These are phyloP conservation scores for Diaporthe batatas DNA, from an alignment of 2,329 filamentous ascomycete genomes.

Conservation along the genomic window DNA sequence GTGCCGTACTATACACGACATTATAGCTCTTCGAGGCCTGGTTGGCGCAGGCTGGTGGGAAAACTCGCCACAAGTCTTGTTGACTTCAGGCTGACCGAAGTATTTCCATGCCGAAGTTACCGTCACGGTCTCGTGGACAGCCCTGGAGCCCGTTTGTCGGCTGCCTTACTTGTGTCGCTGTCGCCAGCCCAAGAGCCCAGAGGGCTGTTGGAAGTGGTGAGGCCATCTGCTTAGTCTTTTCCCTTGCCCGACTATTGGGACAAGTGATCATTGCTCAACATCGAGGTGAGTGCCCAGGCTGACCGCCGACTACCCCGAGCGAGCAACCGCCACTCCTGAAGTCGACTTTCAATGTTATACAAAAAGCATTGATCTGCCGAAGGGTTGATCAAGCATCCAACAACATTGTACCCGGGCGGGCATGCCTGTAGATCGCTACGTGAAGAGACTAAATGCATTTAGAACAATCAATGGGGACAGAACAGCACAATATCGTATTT, in stretches of 20 bases:
- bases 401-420: constrained; percentile 8
- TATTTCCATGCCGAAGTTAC: constrained; percentile 10
- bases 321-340: background rate
- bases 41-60: constrained; percentile 11
- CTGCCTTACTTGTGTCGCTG: constrained; percentile 17
- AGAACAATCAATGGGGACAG: constrained; percentile 17
- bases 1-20: background rate
- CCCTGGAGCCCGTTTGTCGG: constrained; percentile 1
- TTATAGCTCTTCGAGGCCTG: constrained; percentile 26
- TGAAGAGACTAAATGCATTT: constrained; percentile 14
- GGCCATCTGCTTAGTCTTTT: background rate
- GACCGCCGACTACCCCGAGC: too few relatives aligned
- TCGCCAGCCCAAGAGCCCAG: constrained; percentile 22
- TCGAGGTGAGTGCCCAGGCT: background rate
- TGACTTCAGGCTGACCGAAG: constrained; percentile 2
- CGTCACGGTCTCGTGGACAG: constrained; percentile 5
- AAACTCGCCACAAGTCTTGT: constrained; percentile 6
- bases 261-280: background rate
- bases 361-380: constrained; percentile 4
- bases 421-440: background rate
- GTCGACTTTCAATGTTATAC: constrained; percentile 11
- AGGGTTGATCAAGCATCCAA: constrained; percentile 3
- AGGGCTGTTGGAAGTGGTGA: constrained; percentile 13
- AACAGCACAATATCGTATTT: constrained; percentile 15
- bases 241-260: background rate